Base-by-base conservation (phyloP, 1,139 yeast genomes). In the Sugiyamaella paludigena region DNA sequence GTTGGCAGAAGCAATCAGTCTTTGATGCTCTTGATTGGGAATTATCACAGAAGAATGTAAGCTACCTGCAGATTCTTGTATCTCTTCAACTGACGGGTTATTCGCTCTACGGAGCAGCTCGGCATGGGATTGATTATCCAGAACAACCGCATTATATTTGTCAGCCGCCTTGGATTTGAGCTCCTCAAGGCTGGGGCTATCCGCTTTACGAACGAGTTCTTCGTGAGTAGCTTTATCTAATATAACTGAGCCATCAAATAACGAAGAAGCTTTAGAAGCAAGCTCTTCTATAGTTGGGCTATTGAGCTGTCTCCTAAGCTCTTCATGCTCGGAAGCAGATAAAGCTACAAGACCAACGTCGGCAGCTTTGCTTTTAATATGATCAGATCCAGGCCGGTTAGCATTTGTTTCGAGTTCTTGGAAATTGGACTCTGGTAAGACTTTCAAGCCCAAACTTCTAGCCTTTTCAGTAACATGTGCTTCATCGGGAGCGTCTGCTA, bases 41-140 rank as follows among this genome's bases (percentile, higher is more conserved):
- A 83, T 53, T 13, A 79, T 50, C 4, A 75, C 74, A 53, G 80
- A 63, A 41, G 75, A 72, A 47, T 38, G 36, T 35, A 33, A 31
- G 13, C 47, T 36, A 16, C 40, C 24, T 8, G 43, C 36, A 11
- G 27, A 65, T 12, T 30, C 45, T 26, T 52, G 54, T 24, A 60
- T 42, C 26, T 64, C 65, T 11, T 54, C 54, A 16, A 51, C 42
- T 10, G 62, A 45, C 11, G 60, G 48, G 6, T 51, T 50, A 26
- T 60, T 54, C 47, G 47, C 50, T 43, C 48, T 51, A 9, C 56
- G 47, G 13, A 49, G 45, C 16, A 60, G 47, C 28, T 47, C 52
- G n/a, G 56, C 57, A 39, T 51, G 45, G 16, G 32, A 33, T 6
- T 42, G 45, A 29, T 40, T 47, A n/a, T 56, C 45, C 5, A 54